Evolutionary conservation across 2,329 filamentous ascomycete genomes (phyloP), one percentile per base, ranked within the genome.

Genomic region (Claviceps arundinis): DNA sequence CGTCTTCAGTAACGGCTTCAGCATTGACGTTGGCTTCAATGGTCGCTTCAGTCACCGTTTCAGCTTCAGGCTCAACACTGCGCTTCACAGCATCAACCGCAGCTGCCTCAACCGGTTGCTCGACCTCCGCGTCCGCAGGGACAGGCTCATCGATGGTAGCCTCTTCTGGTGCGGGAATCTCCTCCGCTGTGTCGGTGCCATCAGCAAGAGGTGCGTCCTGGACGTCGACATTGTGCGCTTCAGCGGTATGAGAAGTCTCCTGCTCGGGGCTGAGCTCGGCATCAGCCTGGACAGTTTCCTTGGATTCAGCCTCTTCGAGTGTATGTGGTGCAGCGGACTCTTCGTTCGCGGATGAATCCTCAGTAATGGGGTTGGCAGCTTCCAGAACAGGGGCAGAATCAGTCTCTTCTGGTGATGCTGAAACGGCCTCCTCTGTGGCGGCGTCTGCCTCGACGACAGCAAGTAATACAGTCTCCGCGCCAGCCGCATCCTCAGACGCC

Each of bases 361-460:
- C 38, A 19, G 22, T 34, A 11, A 34, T 11, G 9, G 30, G 30
- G 9, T 34, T 34, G 30, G 30, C 30, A 34, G 30, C 30, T 34
- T 34, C 30, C 30, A 9, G 1, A 34, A 34, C 8, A 34, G 30
- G 3, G 30, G 9, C 30, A 11, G 30, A 9, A 34, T 34, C 9
- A 34, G 30, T 11, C 30, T 34, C 34, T 30, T 48, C 17, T 26
- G 46, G 26, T 55, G 52, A 16, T 38, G 52, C 46, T 22, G 52
- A 50, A 37, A 13, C 16, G 11, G 43, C 40, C 19, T 45, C 13
- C 16, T 56, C 54, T 34, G 41, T 30, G 16, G 45, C 37, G 40
- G 54, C 48, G 7, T 50, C 44, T 43, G 37, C 37, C 11, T 34
- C 44, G 37, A 56, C 53, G 51, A 44, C 41, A 13, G 40, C 8